phyloP scores from a whole-genome alignment of 2,329 filamentous ascomycete species.

The Trichoderma endophyticum region DNA sequence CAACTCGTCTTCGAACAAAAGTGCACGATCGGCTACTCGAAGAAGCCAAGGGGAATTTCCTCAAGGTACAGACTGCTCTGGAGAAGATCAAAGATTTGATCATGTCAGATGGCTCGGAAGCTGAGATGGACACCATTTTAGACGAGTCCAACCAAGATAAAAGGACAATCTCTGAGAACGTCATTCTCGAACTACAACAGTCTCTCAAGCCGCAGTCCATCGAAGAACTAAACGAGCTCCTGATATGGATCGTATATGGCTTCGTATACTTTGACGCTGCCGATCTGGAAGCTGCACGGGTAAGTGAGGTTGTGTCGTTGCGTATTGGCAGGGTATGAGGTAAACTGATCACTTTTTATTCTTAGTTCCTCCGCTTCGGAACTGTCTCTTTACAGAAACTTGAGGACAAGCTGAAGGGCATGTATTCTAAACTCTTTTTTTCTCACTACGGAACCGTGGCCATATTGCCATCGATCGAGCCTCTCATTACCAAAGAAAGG shows the following conservation, averaged over 20 bases:
- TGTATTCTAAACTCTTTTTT: not conserved
- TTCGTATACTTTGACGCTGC: not conserved
- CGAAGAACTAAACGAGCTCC: not conserved
- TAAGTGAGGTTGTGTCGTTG: not conserved
- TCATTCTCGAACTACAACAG: not conserved
- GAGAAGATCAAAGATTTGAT: conserved; percentile 3
- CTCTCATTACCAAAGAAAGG: not conserved
- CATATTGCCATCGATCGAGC: not conserved
- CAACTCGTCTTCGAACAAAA: not conserved
- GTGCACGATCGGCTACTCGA: not conserved
- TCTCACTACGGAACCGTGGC: not conserved
- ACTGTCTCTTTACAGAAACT: not conserved
- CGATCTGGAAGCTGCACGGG: not conserved
- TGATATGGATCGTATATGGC: not conserved
- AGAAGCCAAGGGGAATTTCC: conserved; percentile 3
- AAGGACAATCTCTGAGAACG: not conserved
- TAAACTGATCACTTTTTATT: not conserved
- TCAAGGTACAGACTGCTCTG: not conserved
- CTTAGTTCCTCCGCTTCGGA: not conserved
- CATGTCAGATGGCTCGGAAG: conserved; percentile 1
- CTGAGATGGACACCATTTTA: not conserved
- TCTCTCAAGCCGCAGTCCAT: not conserved
- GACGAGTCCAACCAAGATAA: not conserved
- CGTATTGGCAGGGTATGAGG: not conserved
- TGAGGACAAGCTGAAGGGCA: not conserved